Percentiles rank a stretch among this genome's conserved stretches.
These are phyloP conservation scores for Apophysomyces variabilis DNA, from an alignment of 371 early-diverging fungal species.

Conservation along the genomic window DNA sequence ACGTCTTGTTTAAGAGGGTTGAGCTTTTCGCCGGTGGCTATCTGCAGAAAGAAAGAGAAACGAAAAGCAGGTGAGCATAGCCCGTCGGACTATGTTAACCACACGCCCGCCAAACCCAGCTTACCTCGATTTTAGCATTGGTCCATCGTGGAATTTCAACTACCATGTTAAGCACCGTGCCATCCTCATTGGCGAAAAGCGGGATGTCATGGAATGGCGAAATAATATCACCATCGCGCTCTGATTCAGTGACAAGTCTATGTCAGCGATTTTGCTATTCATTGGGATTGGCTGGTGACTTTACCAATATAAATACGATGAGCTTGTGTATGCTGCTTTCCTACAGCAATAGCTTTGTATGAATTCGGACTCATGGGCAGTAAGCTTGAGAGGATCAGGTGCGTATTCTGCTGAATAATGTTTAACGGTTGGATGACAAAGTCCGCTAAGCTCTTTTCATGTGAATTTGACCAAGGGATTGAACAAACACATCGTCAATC, in stretches of 20 bases:
- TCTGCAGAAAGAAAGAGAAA: slow-evolving; percentile 24
- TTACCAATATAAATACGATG: slow-evolving; percentile 10
- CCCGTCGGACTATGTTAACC: neutral
- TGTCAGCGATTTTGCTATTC: neutral
- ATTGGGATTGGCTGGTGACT: neutral
- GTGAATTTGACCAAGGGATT: neutral
- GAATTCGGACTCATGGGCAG: neutral
- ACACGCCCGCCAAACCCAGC: neutral
- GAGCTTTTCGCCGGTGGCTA: slow-evolving; percentile 81
- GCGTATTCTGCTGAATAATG: neutral
- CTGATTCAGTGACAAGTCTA: neutral
- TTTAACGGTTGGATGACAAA: neutral
- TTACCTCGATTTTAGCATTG: slow-evolving; percentile 95
- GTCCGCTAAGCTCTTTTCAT: neutral
- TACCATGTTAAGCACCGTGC: slow-evolving; percentile 84
- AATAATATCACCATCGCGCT: slow-evolving; percentile 41
- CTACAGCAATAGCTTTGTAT: neutral
- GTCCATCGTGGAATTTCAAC: slow-evolving; percentile 96
- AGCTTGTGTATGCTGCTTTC: neutral
- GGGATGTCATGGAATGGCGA: slow-evolving; percentile 97
- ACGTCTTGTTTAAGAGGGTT: slow-evolving; percentile 97
- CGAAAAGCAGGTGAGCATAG: neutral
- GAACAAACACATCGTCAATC: too few species aligned
- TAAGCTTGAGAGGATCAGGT: neutral
- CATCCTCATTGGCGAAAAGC: slow-evolving; percentile 74